Evolutionary conservation across 2,329 filamentous ascomycete species (phyloP).

Genomic region (Zymoseptoria passerinii): DNA sequence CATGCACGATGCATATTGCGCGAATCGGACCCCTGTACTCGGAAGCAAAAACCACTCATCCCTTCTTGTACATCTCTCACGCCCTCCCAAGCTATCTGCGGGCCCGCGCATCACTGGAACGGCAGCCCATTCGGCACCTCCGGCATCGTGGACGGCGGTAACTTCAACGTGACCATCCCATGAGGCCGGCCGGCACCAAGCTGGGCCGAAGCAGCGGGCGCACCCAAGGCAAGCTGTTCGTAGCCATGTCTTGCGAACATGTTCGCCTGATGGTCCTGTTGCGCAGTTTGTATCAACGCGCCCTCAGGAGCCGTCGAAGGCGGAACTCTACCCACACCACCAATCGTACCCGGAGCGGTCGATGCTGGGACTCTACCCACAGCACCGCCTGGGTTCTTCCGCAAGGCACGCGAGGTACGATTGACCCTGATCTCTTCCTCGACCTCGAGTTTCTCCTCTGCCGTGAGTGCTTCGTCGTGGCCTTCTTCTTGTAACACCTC

Average conservation of each 20-base stretch:
- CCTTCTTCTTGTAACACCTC: constrained; percentile 29
- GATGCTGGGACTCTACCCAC: background rate
- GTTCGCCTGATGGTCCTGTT: background rate
- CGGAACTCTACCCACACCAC: background rate
- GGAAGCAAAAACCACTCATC: background rate
- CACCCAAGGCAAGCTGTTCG: background rate
- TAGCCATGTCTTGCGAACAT: background rate
- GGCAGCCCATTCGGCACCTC: background rate
- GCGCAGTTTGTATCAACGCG: background rate
- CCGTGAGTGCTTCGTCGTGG: constrained; percentile 25
- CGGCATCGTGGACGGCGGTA: background rate
- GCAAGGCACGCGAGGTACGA: background rate
- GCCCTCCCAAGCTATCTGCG: too few relatives aligned
- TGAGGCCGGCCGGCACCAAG: background rate
- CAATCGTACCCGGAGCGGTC: background rate
- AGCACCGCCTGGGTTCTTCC: background rate
- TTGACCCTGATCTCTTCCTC: constrained; percentile 13
- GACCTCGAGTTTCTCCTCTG: constrained; percentile 25
- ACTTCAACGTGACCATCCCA: background rate
- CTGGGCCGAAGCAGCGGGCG: background rate
- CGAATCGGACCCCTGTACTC: too few relatives aligned
- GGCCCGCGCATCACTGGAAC: background rate
- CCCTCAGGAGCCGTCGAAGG: background rate
- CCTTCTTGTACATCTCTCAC: background rate
- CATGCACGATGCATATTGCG: background rate